Percentiles rank a stretch among this genome's conserved stretches.
Conservation (phyloP, 2,329 filamentous ascomycete genomes). For the Thermothelomyces thermophilus region DNA sequence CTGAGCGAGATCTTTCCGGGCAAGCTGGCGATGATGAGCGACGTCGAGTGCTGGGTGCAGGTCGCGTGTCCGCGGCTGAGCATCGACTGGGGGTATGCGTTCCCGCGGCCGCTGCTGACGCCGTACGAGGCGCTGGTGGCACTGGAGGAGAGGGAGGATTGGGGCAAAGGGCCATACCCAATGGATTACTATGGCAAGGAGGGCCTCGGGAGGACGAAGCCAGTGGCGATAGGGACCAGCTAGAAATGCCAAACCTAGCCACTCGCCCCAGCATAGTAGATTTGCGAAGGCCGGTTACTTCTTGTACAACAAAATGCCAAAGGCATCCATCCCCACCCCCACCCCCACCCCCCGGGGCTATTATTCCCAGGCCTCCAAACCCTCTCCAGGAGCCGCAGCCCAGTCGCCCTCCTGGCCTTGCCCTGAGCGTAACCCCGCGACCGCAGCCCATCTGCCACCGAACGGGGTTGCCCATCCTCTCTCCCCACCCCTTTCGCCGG, state of each 20-base stretch:
- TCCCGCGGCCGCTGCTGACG: slow-evolving; percentile 78
- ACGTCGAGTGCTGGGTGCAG: slow-evolving; percentile 97
- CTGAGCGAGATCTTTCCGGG: slow-evolving; percentile 95
- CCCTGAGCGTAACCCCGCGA: background rate
- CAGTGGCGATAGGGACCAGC: slow-evolving; percentile 27
- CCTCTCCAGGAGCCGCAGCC: too few species aligned
- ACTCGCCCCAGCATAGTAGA: too few species aligned
- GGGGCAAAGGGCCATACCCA: slow-evolving; percentile 72
- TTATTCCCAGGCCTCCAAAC: too few species aligned
- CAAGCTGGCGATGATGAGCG: slow-evolving; percentile 85
- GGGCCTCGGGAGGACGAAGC: slow-evolving; percentile 73
- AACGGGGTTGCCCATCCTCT: too few species aligned
- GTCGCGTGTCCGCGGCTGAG: slow-evolving; percentile 94
- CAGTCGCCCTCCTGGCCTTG: too few species aligned
- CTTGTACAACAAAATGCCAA: too few species aligned
- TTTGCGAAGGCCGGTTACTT: too few species aligned
- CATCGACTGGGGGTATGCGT: slow-evolving; percentile 99
- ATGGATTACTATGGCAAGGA: slow-evolving; percentile 99
- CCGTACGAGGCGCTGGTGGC: slow-evolving; percentile 93
- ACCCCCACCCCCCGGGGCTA: too few species aligned
- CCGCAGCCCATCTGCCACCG: background rate
- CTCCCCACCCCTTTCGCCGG: background rate
- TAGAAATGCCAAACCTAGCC: background rate
- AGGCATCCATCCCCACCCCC: too few species aligned
- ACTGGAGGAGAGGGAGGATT: slow-evolving; percentile 71